Base-by-base conservation (phyloP, 1,284 basidiomycete genomes). In the Mycena sp. region DNA sequence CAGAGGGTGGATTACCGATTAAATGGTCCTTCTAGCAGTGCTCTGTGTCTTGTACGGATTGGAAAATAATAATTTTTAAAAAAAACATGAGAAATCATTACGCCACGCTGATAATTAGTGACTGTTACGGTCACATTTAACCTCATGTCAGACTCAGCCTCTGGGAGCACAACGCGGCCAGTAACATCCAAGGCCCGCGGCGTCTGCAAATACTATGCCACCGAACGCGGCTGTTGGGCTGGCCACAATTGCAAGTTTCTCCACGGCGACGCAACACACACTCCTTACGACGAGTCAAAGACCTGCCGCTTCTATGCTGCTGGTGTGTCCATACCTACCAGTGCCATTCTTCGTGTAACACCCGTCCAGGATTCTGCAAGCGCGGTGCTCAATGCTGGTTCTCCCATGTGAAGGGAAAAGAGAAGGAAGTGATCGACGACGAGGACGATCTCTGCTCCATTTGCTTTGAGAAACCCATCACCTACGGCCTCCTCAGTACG, bases 331-430 rank as follows among this genome's bases (percentile, higher is more conserved):
- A 17, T 19, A 16, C 37, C n/a, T 45, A 32, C 38, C 55, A 32
- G 63, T 23, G 62, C 32, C 21, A 10, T 29, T 29, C 49, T 16
- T 19, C 52, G 88, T 87, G 28, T 48, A 26, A 29, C n/a, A 26
- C 25, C n/a, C 7, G 2, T n/a, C 11, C 35, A 56, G 61, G 91
- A 0, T 90, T 83, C 72, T 93, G 91, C 72, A 85, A 81, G 67
- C 79, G 83, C 30, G 91, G 88, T 19, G 84, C 84, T 50, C 74
- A 78, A 35, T 93, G 91, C 71, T 93, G 91, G 91, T 93, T 92
- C 74, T 73, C 77, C 32, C 91, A 93, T 70, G 77, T 55, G 58
- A 57, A 72, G 62, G 64, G 72, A 70, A 61, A 67, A 71, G 54
- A 66, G 64, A 63, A 65, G 61, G 50, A 67, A 44, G 64, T 30